Evolutionary conservation across 371 early-diverging fungal genomes (phyloP).

Genomic region (Globomyces sp.): DNA sequence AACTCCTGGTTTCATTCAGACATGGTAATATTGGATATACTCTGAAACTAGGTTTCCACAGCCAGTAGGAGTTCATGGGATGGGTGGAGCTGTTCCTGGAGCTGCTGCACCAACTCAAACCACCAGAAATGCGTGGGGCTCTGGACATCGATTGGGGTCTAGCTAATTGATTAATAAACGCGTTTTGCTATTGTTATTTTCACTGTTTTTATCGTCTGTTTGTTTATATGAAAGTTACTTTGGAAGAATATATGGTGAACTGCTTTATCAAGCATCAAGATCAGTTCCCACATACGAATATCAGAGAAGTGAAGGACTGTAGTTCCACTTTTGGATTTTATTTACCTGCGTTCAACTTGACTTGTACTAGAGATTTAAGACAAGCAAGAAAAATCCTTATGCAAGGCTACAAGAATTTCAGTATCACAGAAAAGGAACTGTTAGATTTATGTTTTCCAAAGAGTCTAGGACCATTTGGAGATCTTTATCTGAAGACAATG

Average conservation of each 20-base stretch:
- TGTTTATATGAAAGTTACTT: not conserved
- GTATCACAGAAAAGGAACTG: not conserved
- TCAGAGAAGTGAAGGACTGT: not conserved
- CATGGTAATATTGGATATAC: too few relatives aligned
- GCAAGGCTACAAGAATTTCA: not conserved
- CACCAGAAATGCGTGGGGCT: conserved; percentile 1
- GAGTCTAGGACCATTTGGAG: not conserved
- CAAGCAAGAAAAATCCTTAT: not conserved
- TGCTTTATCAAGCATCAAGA: not conserved
- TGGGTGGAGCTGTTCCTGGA: not conserved
- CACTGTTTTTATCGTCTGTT: not conserved
- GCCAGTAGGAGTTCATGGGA: not conserved
- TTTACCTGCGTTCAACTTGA: not conserved
- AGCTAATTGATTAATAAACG: not conserved
- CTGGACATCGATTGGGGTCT: conserved; percentile 6
- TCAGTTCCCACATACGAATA: not conserved
- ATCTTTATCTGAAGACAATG: not conserved
- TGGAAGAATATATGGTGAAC: conserved; percentile 3
- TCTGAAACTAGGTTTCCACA: not conserved
- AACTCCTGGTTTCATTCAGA: not conserved
- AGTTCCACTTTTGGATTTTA: not conserved
- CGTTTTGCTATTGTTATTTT: not conserved
- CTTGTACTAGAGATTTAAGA: not conserved
- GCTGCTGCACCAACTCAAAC: conserved; percentile 5
- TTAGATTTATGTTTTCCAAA: not conserved